phyloP scores from a whole-genome alignment of 2,329 filamentous ascomycete genomes.

The Plenodomus tracheiphilus region DNA sequence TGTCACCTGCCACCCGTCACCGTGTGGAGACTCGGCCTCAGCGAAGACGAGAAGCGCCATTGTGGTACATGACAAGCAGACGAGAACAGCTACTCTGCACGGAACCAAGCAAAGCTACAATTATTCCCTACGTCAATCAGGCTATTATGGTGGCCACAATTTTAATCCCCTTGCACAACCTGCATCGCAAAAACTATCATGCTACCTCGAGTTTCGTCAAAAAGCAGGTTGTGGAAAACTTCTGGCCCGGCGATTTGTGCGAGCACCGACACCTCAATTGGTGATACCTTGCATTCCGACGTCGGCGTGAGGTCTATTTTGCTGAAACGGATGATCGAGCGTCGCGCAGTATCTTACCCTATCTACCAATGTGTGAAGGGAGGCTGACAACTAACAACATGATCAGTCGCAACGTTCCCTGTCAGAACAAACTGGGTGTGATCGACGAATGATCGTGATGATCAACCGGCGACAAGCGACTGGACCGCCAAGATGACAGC shows the following conservation, averaged over 20 bases:
- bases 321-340: not conserved
- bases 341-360: not conserved
- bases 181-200: not conserved
- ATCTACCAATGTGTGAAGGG: not conserved
- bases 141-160: not conserved
- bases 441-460: slow-evolving; percentile 14
- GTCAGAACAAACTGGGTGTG: slow-evolving; percentile 13
- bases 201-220: slow-evolving; percentile 2
- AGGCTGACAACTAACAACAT: no score
- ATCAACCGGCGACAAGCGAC: slow-evolving; percentile 15
- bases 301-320: slow-evolving; percentile 5
- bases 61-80: slow-evolving; percentile 2
- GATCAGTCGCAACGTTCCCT: slow-evolving; percentile 11
- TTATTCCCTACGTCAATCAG: not conserved
- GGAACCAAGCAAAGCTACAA: not conserved
- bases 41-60: not conserved
- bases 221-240: slow-evolving; percentile 7
- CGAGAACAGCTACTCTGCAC: slow-evolving; percentile 3
- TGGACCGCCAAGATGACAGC: slow-evolving; percentile 9
- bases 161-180: not conserved
- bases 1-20: not conserved
- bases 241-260: not conserved
- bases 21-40: not conserved
- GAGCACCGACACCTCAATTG: slow-evolving; percentile 20
- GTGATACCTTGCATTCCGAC: slow-evolving; percentile 7